Conservation (phyloP, 805 yeast genomes). For the Barnettozyma botsteinii region DNA sequence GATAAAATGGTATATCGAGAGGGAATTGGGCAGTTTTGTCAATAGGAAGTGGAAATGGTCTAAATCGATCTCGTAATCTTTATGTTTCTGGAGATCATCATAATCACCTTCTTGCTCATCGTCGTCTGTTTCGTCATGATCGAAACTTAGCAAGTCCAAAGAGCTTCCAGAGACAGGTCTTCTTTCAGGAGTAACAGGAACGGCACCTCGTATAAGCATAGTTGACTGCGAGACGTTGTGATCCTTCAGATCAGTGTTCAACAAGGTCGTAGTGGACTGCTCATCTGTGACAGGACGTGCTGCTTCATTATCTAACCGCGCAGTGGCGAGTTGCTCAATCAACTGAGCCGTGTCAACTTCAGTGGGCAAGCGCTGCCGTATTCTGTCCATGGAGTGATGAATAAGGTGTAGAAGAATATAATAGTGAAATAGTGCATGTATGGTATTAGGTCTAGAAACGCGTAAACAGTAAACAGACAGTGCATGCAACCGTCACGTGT, state of each 20-base stretch:
- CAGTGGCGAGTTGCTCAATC: conserved; percentile 3
- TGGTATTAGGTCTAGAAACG: too few relatives aligned
- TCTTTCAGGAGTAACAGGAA: conserved; percentile 16
- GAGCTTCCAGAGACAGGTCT: conserved; percentile 23
- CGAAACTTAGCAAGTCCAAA: conserved; percentile 9
- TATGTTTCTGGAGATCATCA: not conserved
- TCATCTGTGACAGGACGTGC: not conserved
- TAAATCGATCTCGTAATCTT: conserved; percentile 9
- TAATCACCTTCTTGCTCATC: not conserved
- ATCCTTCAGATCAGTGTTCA: conserved; percentile 1
- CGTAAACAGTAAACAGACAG: too few relatives aligned
- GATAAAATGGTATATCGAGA: conserved; percentile 14
- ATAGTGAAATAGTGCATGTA: too few relatives aligned
- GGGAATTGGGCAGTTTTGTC: conserved; percentile 7
- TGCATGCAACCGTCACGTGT: too few relatives aligned
- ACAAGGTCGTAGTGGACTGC: conserved; percentile 7
- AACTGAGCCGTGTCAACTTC: conserved; percentile 6
- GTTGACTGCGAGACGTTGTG: conserved; percentile 20
- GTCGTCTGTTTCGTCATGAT: not conserved
- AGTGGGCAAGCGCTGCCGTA: conserved; percentile 10
- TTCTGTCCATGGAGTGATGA: conserved; percentile 1
- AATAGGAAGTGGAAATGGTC: conserved; percentile 10
- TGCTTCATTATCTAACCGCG: not conserved
- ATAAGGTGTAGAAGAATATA: too few relatives aligned
- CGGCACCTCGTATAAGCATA: conserved; percentile 11